A percentile compares a stretch with the other conserved stretches of the same genome.
Conservation (phyloP, 495 filamentous ascomycete genomes). For the Alectoria sarmentosa region DNA sequence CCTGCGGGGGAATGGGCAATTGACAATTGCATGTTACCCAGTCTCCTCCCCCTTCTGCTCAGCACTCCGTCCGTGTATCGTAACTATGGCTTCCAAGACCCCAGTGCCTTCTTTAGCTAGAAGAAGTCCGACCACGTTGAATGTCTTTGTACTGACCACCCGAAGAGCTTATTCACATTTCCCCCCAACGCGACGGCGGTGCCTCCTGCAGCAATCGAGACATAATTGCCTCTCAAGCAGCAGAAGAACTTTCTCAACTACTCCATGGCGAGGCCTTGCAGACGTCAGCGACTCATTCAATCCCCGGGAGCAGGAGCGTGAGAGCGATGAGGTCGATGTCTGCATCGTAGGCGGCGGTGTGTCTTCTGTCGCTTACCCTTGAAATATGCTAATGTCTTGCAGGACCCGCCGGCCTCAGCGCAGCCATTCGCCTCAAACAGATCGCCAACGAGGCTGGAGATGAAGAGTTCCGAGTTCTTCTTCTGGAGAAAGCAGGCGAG, state of each 20-base stretch:
- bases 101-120: not conserved
- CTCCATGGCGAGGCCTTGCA: constrained; percentile 41
- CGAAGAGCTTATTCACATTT: constrained; percentile 23
- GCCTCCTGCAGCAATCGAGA: constrained; percentile 20
- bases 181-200: constrained; percentile 24
- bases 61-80: not conserved
- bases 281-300: constrained; percentile 62
- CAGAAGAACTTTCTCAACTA: constrained; percentile 40
- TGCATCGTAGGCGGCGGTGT: constrained; percentile 90
- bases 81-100: constrained; percentile 10
- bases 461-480: constrained; percentile 85
- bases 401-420: constrained; percentile 85
- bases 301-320: constrained; percentile 66
- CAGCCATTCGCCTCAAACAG: constrained; percentile 93
- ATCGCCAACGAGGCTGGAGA: constrained; percentile 92
- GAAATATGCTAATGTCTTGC: constrained; percentile 13
- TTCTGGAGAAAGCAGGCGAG: constrained; percentile 94
- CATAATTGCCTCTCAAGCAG: not conserved
- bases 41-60: not conserved
- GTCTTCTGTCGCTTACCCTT: constrained; percentile 4
- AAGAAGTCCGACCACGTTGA: not conserved
- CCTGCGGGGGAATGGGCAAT: constrained; percentile 4
- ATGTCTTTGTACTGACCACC: not conserved
- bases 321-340: constrained; percentile 90
- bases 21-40: not conserved